Evolutionary conservation across 768 basidiomycete species (phyloP).

Genomic region (Suillus cothurnatus): DNA sequence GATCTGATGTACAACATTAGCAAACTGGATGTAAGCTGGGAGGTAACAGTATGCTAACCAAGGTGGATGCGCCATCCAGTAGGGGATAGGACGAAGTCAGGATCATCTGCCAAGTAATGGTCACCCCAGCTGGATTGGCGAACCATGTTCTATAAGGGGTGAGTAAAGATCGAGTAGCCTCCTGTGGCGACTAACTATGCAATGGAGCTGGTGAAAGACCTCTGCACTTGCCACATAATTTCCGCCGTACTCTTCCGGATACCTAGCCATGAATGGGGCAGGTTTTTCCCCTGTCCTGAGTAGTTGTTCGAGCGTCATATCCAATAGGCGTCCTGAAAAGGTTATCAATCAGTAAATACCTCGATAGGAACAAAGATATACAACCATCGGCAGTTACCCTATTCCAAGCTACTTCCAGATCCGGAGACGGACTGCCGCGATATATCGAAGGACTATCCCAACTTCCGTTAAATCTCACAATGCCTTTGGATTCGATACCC

Average conservation of each 20-base stretch:
- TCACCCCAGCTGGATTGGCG: conserved; percentile 9
- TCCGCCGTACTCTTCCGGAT: conserved; percentile 11
- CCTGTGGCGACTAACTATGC: conserved; percentile 9
- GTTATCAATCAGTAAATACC: neutral
- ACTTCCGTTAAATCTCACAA: conserved; percentile 4
- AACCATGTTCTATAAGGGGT: conserved; percentile 11
- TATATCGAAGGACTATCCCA: neutral
- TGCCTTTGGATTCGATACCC: neutral
- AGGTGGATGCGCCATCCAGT: conserved; percentile 6
- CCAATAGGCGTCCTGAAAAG: neutral
- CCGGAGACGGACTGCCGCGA: conserved; percentile 12
- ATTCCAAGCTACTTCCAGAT: conserved; percentile 16
- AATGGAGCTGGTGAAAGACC: conserved; percentile 13
- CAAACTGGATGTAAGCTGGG: neutral
- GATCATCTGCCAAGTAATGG: conserved; percentile 6
- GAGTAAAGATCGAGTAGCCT: neutral
- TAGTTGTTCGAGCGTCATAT: neutral
- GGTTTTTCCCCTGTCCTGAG: neutral
- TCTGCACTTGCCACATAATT: conserved; percentile 14
- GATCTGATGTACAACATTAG: conserved; percentile 3
- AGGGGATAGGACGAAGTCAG: neutral
- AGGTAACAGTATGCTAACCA: conserved; percentile 2
- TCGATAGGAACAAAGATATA: neutral
- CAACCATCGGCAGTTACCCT: conserved; percentile 10
- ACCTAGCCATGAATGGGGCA: neutral